Base-by-base conservation (phyloP, 176 grass and related monocot species). In the Cymbopogon citratus region DNA sequence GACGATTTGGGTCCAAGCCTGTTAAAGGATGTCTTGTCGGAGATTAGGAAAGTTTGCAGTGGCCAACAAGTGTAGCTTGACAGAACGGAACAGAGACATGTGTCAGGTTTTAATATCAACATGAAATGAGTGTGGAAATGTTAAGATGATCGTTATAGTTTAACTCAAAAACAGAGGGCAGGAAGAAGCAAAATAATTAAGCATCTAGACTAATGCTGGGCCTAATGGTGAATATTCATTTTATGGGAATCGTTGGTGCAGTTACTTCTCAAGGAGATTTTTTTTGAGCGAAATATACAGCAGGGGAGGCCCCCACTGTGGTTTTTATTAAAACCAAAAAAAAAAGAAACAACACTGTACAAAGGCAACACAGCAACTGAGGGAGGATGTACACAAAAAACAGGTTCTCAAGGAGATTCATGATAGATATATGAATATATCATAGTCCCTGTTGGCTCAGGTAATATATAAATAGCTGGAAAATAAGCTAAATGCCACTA, bases 61-160 rank as follows among this genome's bases (percentile, higher is more conserved):
- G 66, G 36, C 10, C 6, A 14, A 24, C 66, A 69, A 69, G n/a
- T n/a, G 51, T 62, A n/a, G 40, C 27, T 60, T 71, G 46, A 23
- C 28, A 64, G 69, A 35, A 80, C 67, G 40, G 74, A 75, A 52
- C 49, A 64, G 13, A 40, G 19, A 74, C 44, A 80, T 67, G 19
- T 56, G 51, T 56, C 51, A 56, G 51, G 51, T 56, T 56, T 56
- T 56, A 56, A 9, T 56, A 56, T 56, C 19, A 56, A n/a, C 7
- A 56, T 21, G 51, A 56, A n/a, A n/a, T 56, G 51, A 56, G 51
- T 56, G 19, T 6, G 7, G 51, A n/a, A 52, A n/a, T 56, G 51
- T 54, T 54, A 54, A 52, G 48, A 52, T 52, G 1, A 52, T 52
- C 48, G 48, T 52, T 52, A 52, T 52, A 19, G 48, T 18, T 52